Evolutionary conservation across 83 land plant species (phyloP), one percentile per base, ranked within the genome.

Genomic region (Isoetes engelmannii): DNA sequence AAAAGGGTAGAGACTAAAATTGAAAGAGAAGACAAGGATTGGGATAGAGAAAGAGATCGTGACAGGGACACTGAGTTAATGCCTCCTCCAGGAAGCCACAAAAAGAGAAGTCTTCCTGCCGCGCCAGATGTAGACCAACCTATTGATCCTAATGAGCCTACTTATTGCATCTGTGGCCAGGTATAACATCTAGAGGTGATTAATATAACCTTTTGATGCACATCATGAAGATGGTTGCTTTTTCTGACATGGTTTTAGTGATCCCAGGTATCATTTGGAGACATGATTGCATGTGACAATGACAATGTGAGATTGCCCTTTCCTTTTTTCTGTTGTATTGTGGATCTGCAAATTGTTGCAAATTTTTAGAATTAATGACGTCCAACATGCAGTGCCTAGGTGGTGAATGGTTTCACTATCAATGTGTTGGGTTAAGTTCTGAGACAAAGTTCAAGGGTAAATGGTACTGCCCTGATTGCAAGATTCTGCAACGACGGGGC

Each of bases 401-500:
- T 68, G 98, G 98, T n/a, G 98, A 93, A 84, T 93, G 98, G 98
- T 93, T 93, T 69, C 98, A 93, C 61, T 93, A 93, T 73, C 77
- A 91, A 47, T 93, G 98, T 65, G 97, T 93, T 66, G 98, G 98
- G 45, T 80, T 93, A 53, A 88, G 90, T 19, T 84, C 97, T 4
- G 98, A 93, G 76, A 93, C 98, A 60, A 82, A 92, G 68, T 93
- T 93, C 67, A 93, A 90, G 63, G 96, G 88, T 43, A 93, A 93
- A 67, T 93, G 98, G 98, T 93, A 81, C 65, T 93, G 98, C 47
- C 96, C 92, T 15, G 83, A 89, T 15, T 93, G 98, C 83, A 87
- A 66, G 64, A 61, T 48, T 42, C 63, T 81, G 56, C 79, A 80
- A 46, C 75, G 72, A n/a, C 70, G 76, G 51, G 81, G 74, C 46